Percentiles rank a stretch among this genome's conserved stretches.
phyloP scores from a whole-genome alignment of 2,329 filamentous ascomycete genomes.

The Botryotinia narcissicola region DNA sequence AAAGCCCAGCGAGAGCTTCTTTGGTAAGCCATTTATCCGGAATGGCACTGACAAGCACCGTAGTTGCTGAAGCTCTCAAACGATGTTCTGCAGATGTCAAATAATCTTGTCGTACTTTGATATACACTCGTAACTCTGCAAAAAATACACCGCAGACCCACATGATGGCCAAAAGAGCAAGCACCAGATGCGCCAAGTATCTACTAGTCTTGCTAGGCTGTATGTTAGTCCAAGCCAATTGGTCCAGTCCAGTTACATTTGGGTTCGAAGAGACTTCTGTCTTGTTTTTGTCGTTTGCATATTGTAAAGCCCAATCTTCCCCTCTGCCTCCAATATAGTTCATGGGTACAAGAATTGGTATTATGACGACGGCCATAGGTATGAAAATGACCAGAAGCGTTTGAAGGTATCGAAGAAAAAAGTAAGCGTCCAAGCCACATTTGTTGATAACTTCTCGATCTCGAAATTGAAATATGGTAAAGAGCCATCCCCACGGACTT shows the following conservation, averaged over 20 bases:
- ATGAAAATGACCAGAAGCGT: slow-evolving; percentile 89
- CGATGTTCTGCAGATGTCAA: slow-evolving; percentile 93
- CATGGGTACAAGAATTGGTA: slow-evolving; percentile 82
- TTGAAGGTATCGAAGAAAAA: slow-evolving; percentile 88
- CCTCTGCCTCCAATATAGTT: slow-evolving; percentile 70
- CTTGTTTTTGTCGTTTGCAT: slow-evolving; percentile 38
- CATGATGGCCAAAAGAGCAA: slow-evolving; percentile 73
- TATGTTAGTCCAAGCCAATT: slow-evolving; percentile 63
- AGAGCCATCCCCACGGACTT: slow-evolving; percentile 48
- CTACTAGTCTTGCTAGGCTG: slow-evolving; percentile 38
- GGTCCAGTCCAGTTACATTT: slow-evolving; percentile 64
- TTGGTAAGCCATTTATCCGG: slow-evolving; percentile 86
- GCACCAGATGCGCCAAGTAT: slow-evolving; percentile 80
- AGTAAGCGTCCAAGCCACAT: slow-evolving; percentile 94
- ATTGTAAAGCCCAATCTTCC: slow-evolving; percentile 44
- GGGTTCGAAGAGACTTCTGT: slow-evolving; percentile 18
- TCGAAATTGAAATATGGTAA: slow-evolving; percentile 64
- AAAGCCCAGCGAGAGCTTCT: slow-evolving; percentile 77
- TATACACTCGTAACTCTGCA: slow-evolving; percentile 79
- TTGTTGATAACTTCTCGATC: slow-evolving; percentile 87
- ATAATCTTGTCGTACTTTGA: slow-evolving; percentile 91
- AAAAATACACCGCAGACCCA: slow-evolving; percentile 90
- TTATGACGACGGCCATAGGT: slow-evolving; percentile 71
- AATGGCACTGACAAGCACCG: slow-evolving; percentile 87
- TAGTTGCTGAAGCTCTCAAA: slow-evolving; percentile 88